These are phyloP conservation scores for Picea abies DNA, from an alignment of 83 land plant species.

Conservation along the genomic window DNA sequence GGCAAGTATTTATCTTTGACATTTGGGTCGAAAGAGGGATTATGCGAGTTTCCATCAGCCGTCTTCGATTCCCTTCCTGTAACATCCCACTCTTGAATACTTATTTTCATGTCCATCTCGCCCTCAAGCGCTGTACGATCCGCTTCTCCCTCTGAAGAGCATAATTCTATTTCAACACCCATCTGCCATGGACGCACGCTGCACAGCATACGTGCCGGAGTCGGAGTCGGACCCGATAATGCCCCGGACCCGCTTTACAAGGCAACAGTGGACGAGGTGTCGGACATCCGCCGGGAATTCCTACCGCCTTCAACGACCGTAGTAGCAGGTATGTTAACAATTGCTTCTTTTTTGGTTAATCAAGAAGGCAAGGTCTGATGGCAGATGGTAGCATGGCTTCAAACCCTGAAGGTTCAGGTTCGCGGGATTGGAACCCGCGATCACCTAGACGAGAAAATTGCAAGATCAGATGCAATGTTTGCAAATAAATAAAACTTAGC, in stretches of 20 bases:
- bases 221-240: background rate
- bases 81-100: too few species aligned
- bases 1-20: background rate
- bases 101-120: slow-evolving; percentile 59
- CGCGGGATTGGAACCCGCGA: too few species aligned
- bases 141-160: slow-evolving; percentile 8
- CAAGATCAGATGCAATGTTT: background rate
- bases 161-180: background rate
- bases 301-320: background rate
- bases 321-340: background rate
- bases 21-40: background rate
- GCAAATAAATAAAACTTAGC: too few species aligned
- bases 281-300: background rate
- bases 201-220: background rate
- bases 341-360: background rate
- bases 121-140: slow-evolving; percentile 31
- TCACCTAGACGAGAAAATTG: too few species aligned
- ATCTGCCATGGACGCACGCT: slow-evolving; percentile 11
- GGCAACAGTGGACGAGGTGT: background rate
- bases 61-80: background rate
- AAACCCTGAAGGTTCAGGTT: background rate
- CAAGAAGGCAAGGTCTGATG: too few species aligned
- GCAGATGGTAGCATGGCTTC: background rate
- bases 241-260: background rate
- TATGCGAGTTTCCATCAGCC: background rate